Evolutionary conservation across 1,284 basidiomycete genomes (phyloP), one percentile per base, ranked within the genome.

Genomic region (Acaromyces ingoldii): DNA sequence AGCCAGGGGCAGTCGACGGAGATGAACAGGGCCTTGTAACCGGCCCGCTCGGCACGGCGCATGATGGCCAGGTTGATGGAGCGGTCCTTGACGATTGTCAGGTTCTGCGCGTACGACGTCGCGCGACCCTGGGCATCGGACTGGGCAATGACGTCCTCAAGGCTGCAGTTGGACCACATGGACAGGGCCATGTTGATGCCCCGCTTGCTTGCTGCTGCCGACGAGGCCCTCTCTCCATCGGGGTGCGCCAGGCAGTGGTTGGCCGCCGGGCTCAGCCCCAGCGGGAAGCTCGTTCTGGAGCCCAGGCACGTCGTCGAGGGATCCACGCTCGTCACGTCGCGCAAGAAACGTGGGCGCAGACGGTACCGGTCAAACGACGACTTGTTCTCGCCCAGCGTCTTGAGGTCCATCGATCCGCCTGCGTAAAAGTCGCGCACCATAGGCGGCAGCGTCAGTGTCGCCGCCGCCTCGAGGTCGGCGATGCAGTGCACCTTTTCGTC

Each of bases 11-110:
- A 65, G 44, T 69, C 66, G 10, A 69, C 51, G 10, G 63, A 66
- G n/a, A 69, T 63, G 42, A 89, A 81, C 29, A 88, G 82, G 19
- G 82, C 81, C 6, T 77, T 81, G 76, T 81, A 89, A 1, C 85
- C 84, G 26, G 76, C 81, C 6, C 77, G 78, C 67, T 86, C 85
- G 41, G 83, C 85, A 10, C 86, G 81, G 5, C 57, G 48, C 2
- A 74, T 49, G 24, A 67, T 44, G 9, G 57, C 38, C 24, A 60
- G n/a, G 34, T 60, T 69, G n/a, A 57, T 50, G 3, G 59, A 49
- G 10, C 51, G 46, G 46, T 59, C 57, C 6, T 74, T 74, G 11
- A 89, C 79, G 24, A 89, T 60, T 15, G 84, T 86, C 17, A 74
- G 50, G 46, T 74, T 69, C 26, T 46, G 43, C 10, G 19, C 19